Conservation (phyloP, 1,284 basidiomycete species). For the Fomitopsis schrenkii region DNA sequence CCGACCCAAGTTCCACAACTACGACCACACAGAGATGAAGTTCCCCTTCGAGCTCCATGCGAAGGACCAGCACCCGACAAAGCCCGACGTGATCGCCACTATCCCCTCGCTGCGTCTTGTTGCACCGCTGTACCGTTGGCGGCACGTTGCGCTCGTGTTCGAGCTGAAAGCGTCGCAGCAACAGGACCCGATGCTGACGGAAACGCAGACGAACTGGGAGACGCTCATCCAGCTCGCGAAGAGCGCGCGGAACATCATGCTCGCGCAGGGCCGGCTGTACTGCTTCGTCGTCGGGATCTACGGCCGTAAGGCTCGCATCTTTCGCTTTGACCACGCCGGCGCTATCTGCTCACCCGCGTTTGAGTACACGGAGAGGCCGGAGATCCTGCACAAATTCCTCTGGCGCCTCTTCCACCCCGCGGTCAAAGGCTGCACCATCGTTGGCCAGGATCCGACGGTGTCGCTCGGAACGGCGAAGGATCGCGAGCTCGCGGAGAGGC, state of each 20-base stretch:
- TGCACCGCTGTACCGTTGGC: background rate
- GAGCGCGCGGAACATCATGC: slow-evolving; percentile 8
- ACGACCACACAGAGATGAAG: background rate
- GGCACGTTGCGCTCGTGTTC: background rate
- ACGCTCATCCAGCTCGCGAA: slow-evolving; percentile 5
- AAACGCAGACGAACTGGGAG: background rate
- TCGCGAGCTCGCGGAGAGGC: background rate
- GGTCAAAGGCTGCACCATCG: background rate
- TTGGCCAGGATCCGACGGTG: background rate
- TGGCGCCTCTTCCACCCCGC: background rate
- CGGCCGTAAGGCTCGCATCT: slow-evolving; percentile 4
- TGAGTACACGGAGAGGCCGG: background rate
- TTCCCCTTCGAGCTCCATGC: background rate
- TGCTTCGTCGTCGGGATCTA: slow-evolving; percentile 11
- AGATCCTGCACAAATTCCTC: background rate
- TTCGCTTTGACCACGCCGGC: slow-evolving; percentile 7
- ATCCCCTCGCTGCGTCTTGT: background rate
- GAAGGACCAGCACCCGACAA: background rate
- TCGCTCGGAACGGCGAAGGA: background rate
- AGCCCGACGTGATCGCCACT: background rate
- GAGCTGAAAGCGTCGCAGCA: background rate
- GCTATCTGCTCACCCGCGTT: background rate
- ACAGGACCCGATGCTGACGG: background rate
- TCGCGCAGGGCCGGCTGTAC: slow-evolving; percentile 8
- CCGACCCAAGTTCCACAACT: background rate